Conservation (phyloP, 2,329 filamentous ascomycete species). For the Xylaria sp. region DNA sequence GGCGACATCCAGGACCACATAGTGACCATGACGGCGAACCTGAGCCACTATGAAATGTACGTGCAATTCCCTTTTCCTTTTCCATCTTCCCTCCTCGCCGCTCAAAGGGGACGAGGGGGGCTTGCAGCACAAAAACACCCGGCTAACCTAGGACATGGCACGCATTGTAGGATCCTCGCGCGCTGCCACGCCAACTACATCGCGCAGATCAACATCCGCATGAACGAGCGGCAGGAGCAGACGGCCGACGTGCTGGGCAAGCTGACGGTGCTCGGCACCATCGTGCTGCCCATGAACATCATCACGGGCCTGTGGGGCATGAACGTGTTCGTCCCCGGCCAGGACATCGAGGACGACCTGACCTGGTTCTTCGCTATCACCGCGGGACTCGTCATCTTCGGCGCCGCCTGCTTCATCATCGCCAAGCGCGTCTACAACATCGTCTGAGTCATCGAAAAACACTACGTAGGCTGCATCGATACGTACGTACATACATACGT, state of each 20-base stretch:
- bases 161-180: conserved; percentile 78
- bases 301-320: conserved; percentile 98
- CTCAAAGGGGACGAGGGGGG: too few species aligned
- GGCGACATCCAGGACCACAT: conserved; percentile 99
- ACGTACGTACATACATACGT: not conserved
- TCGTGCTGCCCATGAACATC: conserved; percentile 98
- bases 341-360: conserved; percentile 75
- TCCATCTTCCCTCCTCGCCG: not conserved
- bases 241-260: conserved; percentile 94
- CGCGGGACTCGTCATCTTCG: conserved; percentile 76
- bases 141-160: conserved; percentile 13
- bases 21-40: conserved; percentile 95
- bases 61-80: conserved; percentile 35
- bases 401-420: conserved; percentile 75
- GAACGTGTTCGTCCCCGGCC: conserved; percentile 96
- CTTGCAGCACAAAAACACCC: conserved; percentile 6
- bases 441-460: too few species aligned
- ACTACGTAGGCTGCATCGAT: not conserved
- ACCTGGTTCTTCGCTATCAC: conserved; percentile 78
- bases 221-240: conserved; percentile 97
- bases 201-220: conserved; percentile 98
- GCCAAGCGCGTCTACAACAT: conserved; percentile 85
- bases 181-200: conserved; percentile 95
- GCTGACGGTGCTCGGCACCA: conserved; percentile 92
- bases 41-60: conserved; percentile 95